Base-by-base conservation (phyloP, 345 rosid genomes). In the Populus ilicifolia region DNA sequence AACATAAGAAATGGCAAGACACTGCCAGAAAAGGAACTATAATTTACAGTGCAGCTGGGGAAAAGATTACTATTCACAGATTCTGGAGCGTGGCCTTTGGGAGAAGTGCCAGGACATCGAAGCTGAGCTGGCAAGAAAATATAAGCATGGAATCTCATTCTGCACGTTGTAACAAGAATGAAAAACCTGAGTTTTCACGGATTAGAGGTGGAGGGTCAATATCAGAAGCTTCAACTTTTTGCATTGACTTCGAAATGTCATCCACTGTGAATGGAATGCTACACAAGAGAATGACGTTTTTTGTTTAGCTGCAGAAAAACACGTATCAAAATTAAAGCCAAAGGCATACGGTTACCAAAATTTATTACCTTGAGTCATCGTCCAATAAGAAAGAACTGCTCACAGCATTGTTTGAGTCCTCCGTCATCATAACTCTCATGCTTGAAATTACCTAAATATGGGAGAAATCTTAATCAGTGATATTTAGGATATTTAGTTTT, bases 231-330 rank as follows among this genome's bases (percentile, higher is more conserved):
- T 92, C 98, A 67, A 91, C 91, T 86, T 87, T 88, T 80, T 87
- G 86, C 92, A 92, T 86, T 33, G 97, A 86, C 87, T 94, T 94
- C 70, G 97, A 91, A 84, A 94, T 90, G 82, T 94, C 98, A 70
- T 94, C 97, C 80, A 92, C 93, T 5, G 97, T 86, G 83, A 94
- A 94, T 5, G 98, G 98, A 35, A 94, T 94, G 91, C 98, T 94
- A 92, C 83, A 72, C 46, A 23, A 67, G 41, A 27, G 35, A n/a
- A 12, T 12, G 36, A 56, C 2, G 11, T 6, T 8, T 44, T 70
- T 29, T 17, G 73, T 69, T 43, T 18, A 70, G 59, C 75, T 13
- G 41, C 46, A 11, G 8, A 12, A 7, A 7, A 20, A 4, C 54
- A 5, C 12, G 7, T 8, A 25, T 35, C 36, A 7, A 43, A 33